Evolutionary conservation across 345 rosid genomes (phyloP).

Genomic region (Ailanthus altissimus): DNA sequence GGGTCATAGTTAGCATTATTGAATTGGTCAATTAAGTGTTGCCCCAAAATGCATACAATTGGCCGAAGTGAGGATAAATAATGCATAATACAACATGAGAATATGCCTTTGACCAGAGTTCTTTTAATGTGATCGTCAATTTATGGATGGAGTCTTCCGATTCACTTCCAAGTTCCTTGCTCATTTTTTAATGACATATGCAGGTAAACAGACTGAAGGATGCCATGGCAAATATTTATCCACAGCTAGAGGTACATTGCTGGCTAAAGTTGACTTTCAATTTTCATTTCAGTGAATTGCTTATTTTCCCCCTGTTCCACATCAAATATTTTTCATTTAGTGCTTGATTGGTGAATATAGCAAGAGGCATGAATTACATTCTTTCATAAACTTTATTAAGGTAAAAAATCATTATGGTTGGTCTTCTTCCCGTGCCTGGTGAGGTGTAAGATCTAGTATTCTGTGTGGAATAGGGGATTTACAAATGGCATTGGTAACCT

Average conservation of each 20-base stretch:
- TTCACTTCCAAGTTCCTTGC: conserved; percentile 3
- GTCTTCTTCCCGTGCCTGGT: background rate
- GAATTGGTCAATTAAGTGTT: background rate
- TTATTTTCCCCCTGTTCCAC: background rate
- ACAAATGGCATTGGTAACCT: background rate
- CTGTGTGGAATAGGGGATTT: background rate
- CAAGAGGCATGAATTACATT: background rate
- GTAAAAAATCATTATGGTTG: background rate
- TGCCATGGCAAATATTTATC: conserved; percentile 81
- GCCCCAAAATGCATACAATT: background rate
- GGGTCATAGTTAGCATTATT: background rate
- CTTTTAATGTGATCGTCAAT: conserved; percentile 1
- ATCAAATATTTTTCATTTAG: background rate
- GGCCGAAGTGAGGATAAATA: background rate
- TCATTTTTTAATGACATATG: conserved; percentile 22
- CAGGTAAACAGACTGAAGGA: conserved; percentile 88
- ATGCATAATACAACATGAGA: background rate
- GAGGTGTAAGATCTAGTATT: background rate
- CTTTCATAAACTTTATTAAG: background rate
- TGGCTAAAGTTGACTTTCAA: background rate
- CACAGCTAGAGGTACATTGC: conserved; percentile 71
- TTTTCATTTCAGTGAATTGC: background rate
- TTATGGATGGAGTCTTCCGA: conserved; percentile 5
- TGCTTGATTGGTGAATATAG: background rate
- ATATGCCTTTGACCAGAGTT: background rate